Evolutionary conservation across 495 filamentous ascomycete genomes (phyloP), one percentile per base, ranked within the genome.

Genomic region (Talaromyces thailandensis): DNA sequence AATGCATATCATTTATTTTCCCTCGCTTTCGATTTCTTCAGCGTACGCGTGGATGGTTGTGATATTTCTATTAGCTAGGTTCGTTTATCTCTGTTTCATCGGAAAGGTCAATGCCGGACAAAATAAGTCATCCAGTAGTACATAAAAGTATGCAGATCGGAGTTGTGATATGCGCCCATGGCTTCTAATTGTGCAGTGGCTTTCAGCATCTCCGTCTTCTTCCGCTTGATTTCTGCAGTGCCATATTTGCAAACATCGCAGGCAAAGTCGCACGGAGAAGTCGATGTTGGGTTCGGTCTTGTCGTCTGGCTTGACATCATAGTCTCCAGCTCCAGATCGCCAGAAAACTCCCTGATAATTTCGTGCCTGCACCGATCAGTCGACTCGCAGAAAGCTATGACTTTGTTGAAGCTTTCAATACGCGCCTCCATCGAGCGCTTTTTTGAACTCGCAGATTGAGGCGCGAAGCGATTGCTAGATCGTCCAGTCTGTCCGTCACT

Each of bases 231-330:
- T 1, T 70, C 83, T 25, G 70, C 70, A 4, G 75, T 68, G 61
- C 78, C 78, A 60, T 96, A 88, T 73, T 97, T 97, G 69, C 92
- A 91, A 73, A 84, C 88, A 75, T 98, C 93, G 69, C 93, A 98
- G 9, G 93, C 92, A 73, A 81, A 91, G 62, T 95, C 85, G 67
- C 93, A 98, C 26, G 77, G 76, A 4, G 77, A 76, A 0, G 70
- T 57, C 21, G 58, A 35, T 7, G 31, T 32, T 8, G n/a, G 23
- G 18, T 23, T 62, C n/a, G 25, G 11, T 57, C 45, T 40, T n/a
- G 52, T 43, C 4, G 61, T 24, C 26, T 56, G 61, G n/a, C 61
- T 62, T 12, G 61, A 56, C 28, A 62, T 56, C 75, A 76, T 75
- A 62, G 64, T 65, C 59, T 76, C 73, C 7, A 78, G 63, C 61